These are phyloP conservation scores for Mycena latifolia DNA, from an alignment of 768 basidiomycete species.

Conservation along the genomic window DNA sequence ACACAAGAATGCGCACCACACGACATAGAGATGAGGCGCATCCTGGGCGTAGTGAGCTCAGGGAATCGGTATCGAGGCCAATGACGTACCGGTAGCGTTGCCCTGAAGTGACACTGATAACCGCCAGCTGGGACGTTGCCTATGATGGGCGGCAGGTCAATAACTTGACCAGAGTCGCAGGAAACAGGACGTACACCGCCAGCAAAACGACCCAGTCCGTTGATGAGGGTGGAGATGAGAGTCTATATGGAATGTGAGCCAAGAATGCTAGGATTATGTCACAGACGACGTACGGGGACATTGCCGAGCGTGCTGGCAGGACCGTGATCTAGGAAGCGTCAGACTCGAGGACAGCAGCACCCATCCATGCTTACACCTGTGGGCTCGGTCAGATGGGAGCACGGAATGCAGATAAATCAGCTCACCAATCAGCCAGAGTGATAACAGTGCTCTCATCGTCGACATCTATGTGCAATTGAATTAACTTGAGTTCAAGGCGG, in stretches of 20 bases:
- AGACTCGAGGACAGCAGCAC: background rate
- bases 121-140: slow-evolving; percentile 41
- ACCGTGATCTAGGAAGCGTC: slow-evolving; percentile 15
- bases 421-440: slow-evolving; percentile 45
- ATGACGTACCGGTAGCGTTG: slow-evolving; percentile 47
- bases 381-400: too few species aligned
- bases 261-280: too few species aligned
- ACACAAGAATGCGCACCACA: too few species aligned
- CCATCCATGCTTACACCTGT: too few species aligned
- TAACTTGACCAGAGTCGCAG: background rate
- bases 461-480: background rate
- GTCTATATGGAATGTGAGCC: too few species aligned
- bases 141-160: too few species aligned
- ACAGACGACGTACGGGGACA: slow-evolving; percentile 6
- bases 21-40: slow-evolving; percentile 15
- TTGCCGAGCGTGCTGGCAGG: too few species aligned
- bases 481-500: background rate
- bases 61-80: too few species aligned
- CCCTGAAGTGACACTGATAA: slow-evolving; percentile 48
- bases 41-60: background rate
- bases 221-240: too few species aligned
- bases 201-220: too few species aligned
- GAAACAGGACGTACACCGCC: slow-evolving; percentile 1
- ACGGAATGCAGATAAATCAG: too few species aligned
- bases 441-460: slow-evolving; percentile 38